Percentiles rank a stretch among this genome's conserved stretches.
These are phyloP conservation scores for Naematelia encephala DNA, from an alignment of 768 basidiomycete species.

Conservation along the genomic window DNA sequence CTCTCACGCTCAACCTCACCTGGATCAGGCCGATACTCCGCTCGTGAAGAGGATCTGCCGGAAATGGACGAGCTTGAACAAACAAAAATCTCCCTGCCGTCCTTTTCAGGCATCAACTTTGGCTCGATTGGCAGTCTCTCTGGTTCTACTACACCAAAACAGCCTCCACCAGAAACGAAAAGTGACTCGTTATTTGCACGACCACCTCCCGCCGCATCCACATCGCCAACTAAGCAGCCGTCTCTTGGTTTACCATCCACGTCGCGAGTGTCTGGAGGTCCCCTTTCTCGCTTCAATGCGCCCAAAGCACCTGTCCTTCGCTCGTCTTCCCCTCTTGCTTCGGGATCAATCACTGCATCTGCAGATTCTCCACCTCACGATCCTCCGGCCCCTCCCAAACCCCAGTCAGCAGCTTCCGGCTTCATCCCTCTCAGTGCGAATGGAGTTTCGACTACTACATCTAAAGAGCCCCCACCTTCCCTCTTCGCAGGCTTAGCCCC, in stretches of 20 bases:
- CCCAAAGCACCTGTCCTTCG: constrained; percentile 25
- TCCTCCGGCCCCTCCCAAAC: neutral
- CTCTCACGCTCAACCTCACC: constrained; percentile 33
- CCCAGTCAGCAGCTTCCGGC: constrained; percentile 11
- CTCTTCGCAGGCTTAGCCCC: constrained; percentile 1
- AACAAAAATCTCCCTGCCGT: constrained; percentile 35
- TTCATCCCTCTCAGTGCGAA: constrained; percentile 13
- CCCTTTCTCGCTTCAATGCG: constrained; percentile 24
- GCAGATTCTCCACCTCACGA: constrained; percentile 36
- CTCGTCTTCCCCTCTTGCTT: constrained; percentile 44
- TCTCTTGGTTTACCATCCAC: constrained; percentile 4
- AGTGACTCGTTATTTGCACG: neutral
- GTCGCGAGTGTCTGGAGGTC: constrained; percentile 14
- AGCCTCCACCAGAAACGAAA: constrained; percentile 6
- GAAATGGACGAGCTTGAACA: constrained; percentile 41
- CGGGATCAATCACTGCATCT: constrained; percentile 31
- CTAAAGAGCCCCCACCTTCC: constrained; percentile 9
- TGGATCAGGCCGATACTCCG: constrained; percentile 35
- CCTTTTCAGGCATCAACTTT: constrained; percentile 31
- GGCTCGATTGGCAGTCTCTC: constrained; percentile 4
- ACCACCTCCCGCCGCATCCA: neutral
- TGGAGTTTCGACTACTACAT: neutral
- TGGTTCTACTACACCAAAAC: constrained; percentile 1
- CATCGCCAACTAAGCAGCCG: neutral
- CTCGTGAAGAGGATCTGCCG: constrained; percentile 45